Evolutionary conservation across 1,284 basidiomycete species (phyloP), one percentile per base, ranked within the genome.

Genomic region (Cutaneotrichosporon mucoides): DNA sequence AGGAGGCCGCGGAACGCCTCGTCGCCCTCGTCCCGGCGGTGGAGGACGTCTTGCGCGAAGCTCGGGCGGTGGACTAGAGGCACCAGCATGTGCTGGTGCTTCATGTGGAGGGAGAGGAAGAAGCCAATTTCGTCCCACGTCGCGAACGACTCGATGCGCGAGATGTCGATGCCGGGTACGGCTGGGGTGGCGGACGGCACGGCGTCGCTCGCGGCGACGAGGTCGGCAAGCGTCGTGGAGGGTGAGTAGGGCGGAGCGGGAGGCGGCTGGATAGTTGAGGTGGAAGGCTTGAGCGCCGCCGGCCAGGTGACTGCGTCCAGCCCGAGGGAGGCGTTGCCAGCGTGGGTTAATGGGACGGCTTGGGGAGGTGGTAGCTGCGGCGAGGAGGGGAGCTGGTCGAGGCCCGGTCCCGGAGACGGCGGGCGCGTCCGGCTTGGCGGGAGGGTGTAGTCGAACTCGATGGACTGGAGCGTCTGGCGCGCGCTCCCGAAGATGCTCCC

Each of bases 41-140:
- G 55, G 33, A 70, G 51, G 24, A 70, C 62, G 49, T 70, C 66
- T 53, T 65, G 64, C 5, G 62, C 62, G 45, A 71, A 70, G 5
- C 65, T 68, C 41, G 69, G 69, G 42, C 62, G 60, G 51, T 71
- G 69, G 4, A 71, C 61, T 4, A 71, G 63, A 15, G 69, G 69
- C 6, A 68, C 62, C 9, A 68, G 55, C 33, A 63, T 61, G 47
- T 70, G 68, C 50, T 70, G 67, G 55, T 68, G 64, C 40, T 60
- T 56, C 61, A 70, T 65, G 55, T 60, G 62, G 2, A 70, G 61
- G n/a, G 59, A 62, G 49, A 70, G 48, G 57, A 68, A 70, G 61
- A 66, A 67, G 33, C 64, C 61, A 33, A 70, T 56, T 53, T 68
- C 65, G 24, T 60, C 59, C 65, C 65, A 70, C 4, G 56, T 55